A percentile compares a stretch with the other conserved stretches of the same genome.
These are phyloP conservation scores for Candida vartiovaarae DNA, from an alignment of 805 yeast genomes.

Conservation along the genomic window DNA sequence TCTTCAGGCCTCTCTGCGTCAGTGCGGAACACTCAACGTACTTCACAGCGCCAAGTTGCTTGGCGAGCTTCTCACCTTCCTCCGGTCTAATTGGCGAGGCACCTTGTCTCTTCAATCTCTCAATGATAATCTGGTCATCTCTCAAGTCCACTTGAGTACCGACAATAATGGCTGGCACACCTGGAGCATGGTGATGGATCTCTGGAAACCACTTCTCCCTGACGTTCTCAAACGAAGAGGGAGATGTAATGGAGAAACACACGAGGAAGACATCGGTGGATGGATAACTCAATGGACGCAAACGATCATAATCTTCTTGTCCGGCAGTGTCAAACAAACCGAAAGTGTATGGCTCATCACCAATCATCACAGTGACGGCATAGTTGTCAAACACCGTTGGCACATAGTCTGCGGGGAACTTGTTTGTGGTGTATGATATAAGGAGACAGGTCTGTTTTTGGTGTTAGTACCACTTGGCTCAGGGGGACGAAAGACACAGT, in stretches of 20 bases:
- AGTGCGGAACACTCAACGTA: conserved; percentile 97
- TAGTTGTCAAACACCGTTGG: conserved; percentile 92
- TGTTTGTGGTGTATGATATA: conserved; percentile 84
- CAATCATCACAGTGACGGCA: conserved; percentile 37
- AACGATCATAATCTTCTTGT: conserved; percentile 84
- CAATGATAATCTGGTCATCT: conserved; percentile 69
- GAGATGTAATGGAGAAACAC: conserved; percentile 80
- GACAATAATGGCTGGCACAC: conserved; percentile 60
- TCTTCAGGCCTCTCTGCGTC: conserved; percentile 93
- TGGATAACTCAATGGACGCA: conserved; percentile 85
- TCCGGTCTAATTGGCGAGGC: conserved; percentile 79
- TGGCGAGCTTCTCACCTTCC: conserved; percentile 88
- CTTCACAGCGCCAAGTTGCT: conserved; percentile 90
- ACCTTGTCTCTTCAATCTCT: conserved; percentile 70
- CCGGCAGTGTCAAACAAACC: conserved; percentile 98
- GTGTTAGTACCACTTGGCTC: conserved; percentile 1
- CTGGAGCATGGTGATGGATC: conserved; percentile 74
- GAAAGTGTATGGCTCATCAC: conserved; percentile 72
- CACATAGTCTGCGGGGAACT: conserved; percentile 87
- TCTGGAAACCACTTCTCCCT: conserved; percentile 83
- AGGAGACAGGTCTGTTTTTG: conserved; percentile 80
- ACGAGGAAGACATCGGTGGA: conserved; percentile 84
- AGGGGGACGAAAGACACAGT: not conserved
- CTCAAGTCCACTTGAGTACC: conserved; percentile 89
- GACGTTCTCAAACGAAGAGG: conserved; percentile 76